A percentile compares a stretch with the other conserved stretches of the same genome.
Evolutionary conservation across 179 eudicot species (phyloP).

Genomic region (Corrigiola litoralis): DNA sequence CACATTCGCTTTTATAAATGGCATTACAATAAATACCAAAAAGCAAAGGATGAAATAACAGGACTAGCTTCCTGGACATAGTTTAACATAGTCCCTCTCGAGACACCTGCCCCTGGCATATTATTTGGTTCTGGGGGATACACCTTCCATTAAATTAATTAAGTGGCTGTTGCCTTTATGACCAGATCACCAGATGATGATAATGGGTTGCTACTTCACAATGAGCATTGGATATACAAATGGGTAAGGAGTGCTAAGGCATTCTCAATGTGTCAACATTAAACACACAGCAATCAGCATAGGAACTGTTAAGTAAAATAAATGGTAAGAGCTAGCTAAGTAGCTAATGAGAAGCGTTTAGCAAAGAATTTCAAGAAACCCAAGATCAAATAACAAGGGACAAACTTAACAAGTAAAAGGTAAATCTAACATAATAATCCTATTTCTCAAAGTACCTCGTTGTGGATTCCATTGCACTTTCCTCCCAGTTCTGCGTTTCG

Average conservation of each 20-base stretch:
- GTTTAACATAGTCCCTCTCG: background rate
- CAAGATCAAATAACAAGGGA: background rate
- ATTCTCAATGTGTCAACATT: too few relatives aligned
- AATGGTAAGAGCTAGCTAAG: background rate
- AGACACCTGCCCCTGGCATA: background rate
- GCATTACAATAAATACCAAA: background rate
- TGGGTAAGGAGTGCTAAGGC: too few relatives aligned
- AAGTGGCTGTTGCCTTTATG: too few relatives aligned
- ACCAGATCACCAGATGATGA: too few relatives aligned
- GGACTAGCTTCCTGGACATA: background rate
- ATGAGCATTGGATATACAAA: too few relatives aligned
- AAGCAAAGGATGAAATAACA: background rate
- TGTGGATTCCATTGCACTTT: slow-evolving; percentile 32
- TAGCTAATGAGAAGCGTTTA: background rate
- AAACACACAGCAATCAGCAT: too few relatives aligned
- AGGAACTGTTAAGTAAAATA: too few relatives aligned
- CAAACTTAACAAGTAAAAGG: background rate
- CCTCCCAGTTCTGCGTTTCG: slow-evolving; percentile 20
- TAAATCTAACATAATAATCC: background rate
- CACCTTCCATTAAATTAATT: too few relatives aligned
- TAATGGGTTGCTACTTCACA: too few relatives aligned
- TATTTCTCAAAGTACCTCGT: slow-evolving; percentile 17
- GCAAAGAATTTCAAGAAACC: background rate
- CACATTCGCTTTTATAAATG: background rate
- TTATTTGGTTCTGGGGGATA: too few relatives aligned